Conservation (phyloP, 1,284 basidiomycete species). For the Cryptococcus hybrid region DNA sequence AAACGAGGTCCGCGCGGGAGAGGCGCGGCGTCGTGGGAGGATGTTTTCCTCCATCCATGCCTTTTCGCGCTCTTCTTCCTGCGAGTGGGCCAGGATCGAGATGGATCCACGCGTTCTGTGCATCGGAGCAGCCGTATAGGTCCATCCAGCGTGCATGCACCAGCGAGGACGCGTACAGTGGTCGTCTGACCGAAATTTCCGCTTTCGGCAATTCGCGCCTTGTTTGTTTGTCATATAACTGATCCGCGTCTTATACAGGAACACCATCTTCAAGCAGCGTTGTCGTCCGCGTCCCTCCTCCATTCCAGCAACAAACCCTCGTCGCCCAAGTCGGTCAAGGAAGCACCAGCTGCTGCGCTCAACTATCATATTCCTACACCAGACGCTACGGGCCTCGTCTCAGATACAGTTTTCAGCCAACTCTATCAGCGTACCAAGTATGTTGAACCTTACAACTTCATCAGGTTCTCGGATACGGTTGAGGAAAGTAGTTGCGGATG, state of each 20-base stretch:
- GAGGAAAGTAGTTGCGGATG: conserved; percentile 62
- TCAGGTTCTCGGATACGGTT: conserved; percentile 81
- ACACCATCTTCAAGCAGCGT: conserved; percentile 78
- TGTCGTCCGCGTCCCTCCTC: conserved; percentile 46
- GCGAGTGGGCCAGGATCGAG: neutral
- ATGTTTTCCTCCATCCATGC: neutral
- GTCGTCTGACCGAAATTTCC: conserved; percentile 11
- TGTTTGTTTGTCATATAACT: conserved; percentile 49
- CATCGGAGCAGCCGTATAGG: neutral
- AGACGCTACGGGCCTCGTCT: conserved; percentile 77
- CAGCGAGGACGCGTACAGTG: conserved; percentile 1
- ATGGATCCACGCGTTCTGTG: too few relatives aligned
- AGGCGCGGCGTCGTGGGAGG: neutral
- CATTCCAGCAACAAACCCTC: conserved; percentile 33
- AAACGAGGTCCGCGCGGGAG: conserved; percentile 4
- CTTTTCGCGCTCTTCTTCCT: conserved; percentile 1
- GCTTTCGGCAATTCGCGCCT: conserved; percentile 22
- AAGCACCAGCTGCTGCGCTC: conserved; percentile 23
- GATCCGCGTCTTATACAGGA: conserved; percentile 60
- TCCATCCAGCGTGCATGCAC: conserved; percentile 3
- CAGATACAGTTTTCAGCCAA: conserved; percentile 60
- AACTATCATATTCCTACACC: conserved; percentile 87
- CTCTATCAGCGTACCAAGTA: conserved; percentile 69
- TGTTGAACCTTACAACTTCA: conserved; percentile 74
- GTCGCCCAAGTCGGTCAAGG: conserved; percentile 5